Base-by-base conservation (phyloP, 192 early-diverging fungal species). In the Radiomyces spectabilis region DNA sequence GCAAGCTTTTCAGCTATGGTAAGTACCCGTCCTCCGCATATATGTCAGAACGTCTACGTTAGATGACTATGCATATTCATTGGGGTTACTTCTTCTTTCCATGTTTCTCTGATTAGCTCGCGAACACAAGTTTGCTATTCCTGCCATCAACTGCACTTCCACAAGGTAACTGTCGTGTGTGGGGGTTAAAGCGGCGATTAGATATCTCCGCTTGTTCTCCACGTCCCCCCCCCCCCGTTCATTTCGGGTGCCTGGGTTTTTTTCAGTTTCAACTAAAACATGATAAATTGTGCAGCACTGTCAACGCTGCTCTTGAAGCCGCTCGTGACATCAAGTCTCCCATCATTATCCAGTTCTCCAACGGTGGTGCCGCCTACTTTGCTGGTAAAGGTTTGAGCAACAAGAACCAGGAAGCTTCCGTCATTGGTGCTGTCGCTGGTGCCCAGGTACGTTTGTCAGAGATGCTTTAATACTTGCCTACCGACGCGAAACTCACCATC, bases 71-170 rank as follows among this genome's bases (percentile, higher is more conserved):
- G n/a, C n/a, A n/a, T n/a, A n/a, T n/a, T n/a, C n/a, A n/a, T n/a
- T n/a, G n/a, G n/a, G n/a, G n/a, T n/a, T n/a, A n/a, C n/a, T n/a
- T n/a, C n/a, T n/a, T 54, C 29, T 51, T 37, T 37, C 4, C 25
- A 13, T 51, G 10, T 2, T 24, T 37, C 30, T 55, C 19, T 33
- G 21, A 38, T 38, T 48, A 58, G 81, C 81, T 25, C 76, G 73
- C 60, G 65, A 93, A 69, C 77, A 97, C 70, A 64, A 79, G 27
- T 97, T 93, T 57, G 94, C 94, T 61, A 97, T 97, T 74, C 92
- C 94, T 42, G 91, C 94, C 35, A 85, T 97, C 77, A 97, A 97
- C 79, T 93, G 91, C 83, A 95, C 91, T 63, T 87, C 88, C 33
- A 88, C 91, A 21, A 92, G 60, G 60, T 62, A 54, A 47, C n/a